Conservation (phyloP, 371 early-diverging fungal genomes). For the Phascolomyces articulosus region DNA sequence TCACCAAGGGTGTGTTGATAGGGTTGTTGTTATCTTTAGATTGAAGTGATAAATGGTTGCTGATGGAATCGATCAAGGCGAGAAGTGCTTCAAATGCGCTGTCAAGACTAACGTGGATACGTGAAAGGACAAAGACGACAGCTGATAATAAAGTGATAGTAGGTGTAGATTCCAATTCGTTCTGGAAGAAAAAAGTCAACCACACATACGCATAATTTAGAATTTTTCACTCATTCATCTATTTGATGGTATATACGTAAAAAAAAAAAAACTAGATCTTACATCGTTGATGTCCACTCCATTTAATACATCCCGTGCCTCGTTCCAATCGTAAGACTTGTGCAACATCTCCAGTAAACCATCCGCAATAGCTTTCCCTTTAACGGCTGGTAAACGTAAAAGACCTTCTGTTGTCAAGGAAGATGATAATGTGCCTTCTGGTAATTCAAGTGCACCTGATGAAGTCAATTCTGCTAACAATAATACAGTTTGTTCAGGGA, state of each 20-base stretch:
- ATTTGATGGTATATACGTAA: too few relatives aligned
- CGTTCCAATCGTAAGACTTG: constrained; percentile 52
- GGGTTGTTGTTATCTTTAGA: constrained; percentile 29
- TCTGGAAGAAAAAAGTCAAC: neutral
- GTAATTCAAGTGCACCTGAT: constrained; percentile 40
- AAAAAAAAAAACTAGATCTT: constrained; percentile 10
- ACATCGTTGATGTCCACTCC: constrained; percentile 38
- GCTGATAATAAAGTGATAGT: constrained; percentile 49
- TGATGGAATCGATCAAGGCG: constrained; percentile 41
- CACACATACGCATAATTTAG: too few relatives aligned
- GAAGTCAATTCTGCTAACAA: constrained; percentile 57
- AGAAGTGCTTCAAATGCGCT: constrained; percentile 37
- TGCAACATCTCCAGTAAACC: constrained; percentile 43
- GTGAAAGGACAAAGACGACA: constrained; percentile 55
- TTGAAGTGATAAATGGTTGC: constrained; percentile 33
- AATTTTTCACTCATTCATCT: too few relatives aligned
- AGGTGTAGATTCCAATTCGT: constrained; percentile 15
- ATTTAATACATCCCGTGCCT: constrained; percentile 53
- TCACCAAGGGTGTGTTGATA: constrained; percentile 44
- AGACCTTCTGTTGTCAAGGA: constrained; percentile 56
- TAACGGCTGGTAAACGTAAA: constrained; percentile 53
- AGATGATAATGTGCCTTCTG: constrained; percentile 54
- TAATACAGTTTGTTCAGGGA: constrained; percentile 52
- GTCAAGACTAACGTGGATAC: constrained; percentile 22
- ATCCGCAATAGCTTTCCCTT: constrained; percentile 25